Base-by-base conservation (phyloP, 306 rosid genomes). In the Corylus americana region DNA sequence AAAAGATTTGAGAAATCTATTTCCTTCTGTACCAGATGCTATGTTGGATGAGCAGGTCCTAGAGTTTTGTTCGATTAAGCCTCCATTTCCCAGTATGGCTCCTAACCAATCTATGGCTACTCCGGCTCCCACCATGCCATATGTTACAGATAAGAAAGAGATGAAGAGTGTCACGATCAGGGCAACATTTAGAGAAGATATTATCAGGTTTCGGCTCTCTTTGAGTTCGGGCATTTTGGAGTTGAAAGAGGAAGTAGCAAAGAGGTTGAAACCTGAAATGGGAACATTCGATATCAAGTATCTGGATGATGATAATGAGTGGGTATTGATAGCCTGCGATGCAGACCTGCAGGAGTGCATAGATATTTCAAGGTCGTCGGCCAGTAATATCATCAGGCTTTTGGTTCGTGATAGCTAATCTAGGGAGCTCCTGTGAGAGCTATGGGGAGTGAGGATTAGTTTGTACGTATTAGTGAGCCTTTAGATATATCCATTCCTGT, bases 261-360 rank as follows among this genome's bases (percentile, higher is more conserved):
- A 88, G 61, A 88, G 94, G 78, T 82, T 94, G 83, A 92, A 86
- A 85, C 47, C 92, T 71, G 92, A 91, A 77, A 82, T 81, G 45
- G 92, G 94, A 17, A 88, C 89, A 49, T 91, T 89, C 71, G 92
- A 92, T 77, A 85, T 94, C 74, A 91, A 93, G 89, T 91, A 90
- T 81, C 78, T 93, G 82, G 98, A 91, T 44, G 97, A 92, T 76
- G 97, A 91, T 84, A 89, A 84, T 1, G 97, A 92, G 71, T 92
- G 94, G 97, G 96, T 92, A 82, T 84, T 89, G 78, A 83, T 92
- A 39, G 91, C 94, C n/a, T 94, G 97, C 45, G 94, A 91, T 73
- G 94, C 92, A 48, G 94, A 94, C 83, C 78, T 94, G 48, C 93
- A 87, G 70, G 98, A 92, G 82, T 94, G 97, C 83, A 77, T 88